Base-by-base conservation (phyloP, 169 alveolate genomes). In the Babesia ovis region DNA sequence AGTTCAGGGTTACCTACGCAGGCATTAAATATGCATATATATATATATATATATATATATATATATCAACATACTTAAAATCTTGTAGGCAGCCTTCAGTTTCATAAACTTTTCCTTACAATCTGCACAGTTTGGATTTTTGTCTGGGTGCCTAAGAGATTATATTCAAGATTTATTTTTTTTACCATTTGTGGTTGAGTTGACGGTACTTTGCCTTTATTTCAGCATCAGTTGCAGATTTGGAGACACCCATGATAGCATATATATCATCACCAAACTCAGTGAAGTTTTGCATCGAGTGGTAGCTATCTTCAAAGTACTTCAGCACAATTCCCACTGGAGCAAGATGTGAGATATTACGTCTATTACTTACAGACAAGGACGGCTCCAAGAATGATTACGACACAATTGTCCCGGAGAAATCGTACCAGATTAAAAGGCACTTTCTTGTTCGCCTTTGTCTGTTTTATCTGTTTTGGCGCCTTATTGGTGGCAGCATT, bases 141-240 rank as follows among this genome's bases (percentile, higher is more conserved):
- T 80, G 55, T 80, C 88, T n/a, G 88, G 88, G 56, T 80, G 88
- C 88, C 88, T 80, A 32, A 18, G 46, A 18, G 3, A 39, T 23
- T 16, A 4, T 0, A 18, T 1, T 8, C 61, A 3, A 37, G 4
- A 18, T 12, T 3, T 5, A 0, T 3, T 5, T 6, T 31, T 14
- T 34, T n/a, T 60, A 80, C 88, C 88, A 80, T 39, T 80, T 69
- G 67, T 58, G 75, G 25, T 60, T 51, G 66, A 80, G 76, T 45
- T 80, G 74, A 55, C 88, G 68, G 62, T 80, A 80, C 48, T 43
- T 71, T 12, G 88, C 77, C 70, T 54, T 69, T 34, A 80, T 80
- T 23, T 68, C 79, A 12, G 75, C 54, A 3, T 61, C 77, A 11
- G 46, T 61, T 3, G 88, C 83, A 29, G 35, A 32, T 22, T 61